phyloP scores from a whole-genome alignment of 495 filamentous ascomycete genomes.

The Cryomyces antarcticus region DNA sequence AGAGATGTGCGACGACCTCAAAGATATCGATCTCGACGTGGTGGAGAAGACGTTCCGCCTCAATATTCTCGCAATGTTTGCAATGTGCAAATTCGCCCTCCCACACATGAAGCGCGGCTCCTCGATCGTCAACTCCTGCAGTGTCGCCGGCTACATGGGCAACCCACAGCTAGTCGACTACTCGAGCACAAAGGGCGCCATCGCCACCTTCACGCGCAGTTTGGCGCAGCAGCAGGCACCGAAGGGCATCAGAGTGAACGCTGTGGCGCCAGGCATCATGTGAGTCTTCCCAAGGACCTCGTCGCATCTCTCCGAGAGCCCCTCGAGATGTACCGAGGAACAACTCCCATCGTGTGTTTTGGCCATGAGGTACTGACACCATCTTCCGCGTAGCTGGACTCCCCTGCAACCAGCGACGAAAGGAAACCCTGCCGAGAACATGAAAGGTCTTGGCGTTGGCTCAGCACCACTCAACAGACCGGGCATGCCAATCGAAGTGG shows the following conservation, averaged over 20 bases:
- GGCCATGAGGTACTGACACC: constrained; percentile 25
- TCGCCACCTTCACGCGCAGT: constrained; percentile 36
- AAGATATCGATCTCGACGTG: constrained; percentile 29
- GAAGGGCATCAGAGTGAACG: constrained; percentile 44
- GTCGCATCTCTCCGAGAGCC: constrained; percentile 16
- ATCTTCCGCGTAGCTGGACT: constrained; percentile 24
- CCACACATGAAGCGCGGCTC: constrained; percentile 2
- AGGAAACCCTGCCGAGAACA: constrained; percentile 23
- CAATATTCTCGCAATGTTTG: constrained; percentile 43
- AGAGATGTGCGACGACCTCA: constrained; percentile 27
- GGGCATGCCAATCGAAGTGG: constrained; percentile 42
- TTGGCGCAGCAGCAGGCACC: constrained; percentile 32
- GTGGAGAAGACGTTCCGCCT: constrained; percentile 32
- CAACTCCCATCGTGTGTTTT: neutral
- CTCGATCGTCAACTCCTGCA: constrained; percentile 42
- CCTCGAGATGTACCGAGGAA: too few relatives aligned
- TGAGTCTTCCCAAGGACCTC: constrained; percentile 22
- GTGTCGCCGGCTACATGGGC: constrained; percentile 32
- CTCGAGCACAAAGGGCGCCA: constrained; percentile 39
- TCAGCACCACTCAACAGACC: constrained; percentile 27
- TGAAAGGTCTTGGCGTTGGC: constrained; percentile 29
- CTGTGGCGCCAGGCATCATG: constrained; percentile 36
- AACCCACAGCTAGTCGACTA: constrained; percentile 36
- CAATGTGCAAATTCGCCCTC: constrained; percentile 34
- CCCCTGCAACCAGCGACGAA: constrained; percentile 35